A percentile compares a stretch with the other conserved stretches of the same genome.
Conservation (phyloP, 1,284 basidiomycete species). For the Singerocomus inundabilis region DNA sequence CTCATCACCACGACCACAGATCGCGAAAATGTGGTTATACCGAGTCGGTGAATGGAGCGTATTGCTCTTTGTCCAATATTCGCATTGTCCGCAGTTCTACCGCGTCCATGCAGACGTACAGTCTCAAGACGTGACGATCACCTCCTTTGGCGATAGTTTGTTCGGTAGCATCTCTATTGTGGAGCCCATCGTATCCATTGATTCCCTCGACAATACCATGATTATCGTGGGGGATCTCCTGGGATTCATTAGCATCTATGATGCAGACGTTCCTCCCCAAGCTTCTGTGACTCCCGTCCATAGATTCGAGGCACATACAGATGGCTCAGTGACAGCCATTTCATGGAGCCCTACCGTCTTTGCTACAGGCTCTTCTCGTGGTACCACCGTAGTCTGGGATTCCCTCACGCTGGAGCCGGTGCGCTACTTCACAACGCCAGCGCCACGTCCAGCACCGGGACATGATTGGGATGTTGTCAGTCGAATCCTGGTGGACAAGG, state of each 20-base stretch:
- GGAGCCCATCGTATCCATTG: constrained; percentile 44
- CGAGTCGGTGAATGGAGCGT: constrained; percentile 10
- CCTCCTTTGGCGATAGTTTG: constrained; percentile 51
- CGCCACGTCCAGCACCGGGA: constrained; percentile 38
- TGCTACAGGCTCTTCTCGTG: constrained; percentile 63
- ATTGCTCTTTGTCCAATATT: constrained; percentile 43
- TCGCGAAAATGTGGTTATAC: constrained; percentile 21
- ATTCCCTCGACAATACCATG: constrained; percentile 42
- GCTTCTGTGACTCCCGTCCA: constrained; percentile 35
- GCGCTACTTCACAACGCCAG: constrained; percentile 51
- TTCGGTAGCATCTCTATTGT: constrained; percentile 49
- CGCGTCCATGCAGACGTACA: constrained; percentile 39
- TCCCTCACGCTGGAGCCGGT: constrained; percentile 58
- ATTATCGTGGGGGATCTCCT: constrained; percentile 57
- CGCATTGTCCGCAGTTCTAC: constrained; percentile 47
- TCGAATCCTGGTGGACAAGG: constrained; percentile 62
- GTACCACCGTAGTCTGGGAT: constrained; percentile 66
- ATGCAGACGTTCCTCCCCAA: constrained; percentile 22
- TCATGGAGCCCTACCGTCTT: constrained; percentile 57
- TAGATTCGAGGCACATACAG: constrained; percentile 59
- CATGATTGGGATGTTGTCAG: constrained; percentile 50
- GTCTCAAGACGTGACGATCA: constrained; percentile 35
- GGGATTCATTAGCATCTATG: constrained; percentile 60
- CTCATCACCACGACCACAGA: constrained; percentile 5
- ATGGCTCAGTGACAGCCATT: constrained; percentile 60